A percentile compares a stretch with the other conserved stretches of the same genome.
phyloP scores from a whole-genome alignment of 2,329 filamentous ascomycete species.

The Diaporthe vexans region DNA sequence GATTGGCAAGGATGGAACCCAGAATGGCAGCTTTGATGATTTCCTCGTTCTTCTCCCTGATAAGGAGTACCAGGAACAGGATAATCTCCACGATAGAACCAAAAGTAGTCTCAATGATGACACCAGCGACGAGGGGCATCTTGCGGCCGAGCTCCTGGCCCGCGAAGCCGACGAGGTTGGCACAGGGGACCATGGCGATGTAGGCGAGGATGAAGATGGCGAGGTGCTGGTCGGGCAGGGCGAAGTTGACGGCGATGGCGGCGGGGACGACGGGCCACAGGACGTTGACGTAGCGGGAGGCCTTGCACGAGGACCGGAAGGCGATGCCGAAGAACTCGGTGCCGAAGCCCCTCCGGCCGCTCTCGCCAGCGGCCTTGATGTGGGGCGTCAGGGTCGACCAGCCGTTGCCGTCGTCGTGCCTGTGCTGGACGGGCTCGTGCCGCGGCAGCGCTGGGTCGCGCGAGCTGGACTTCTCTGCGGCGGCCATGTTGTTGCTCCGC shows the following conservation, averaged over 20 bases:
- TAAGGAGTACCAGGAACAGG: constrained; percentile 82
- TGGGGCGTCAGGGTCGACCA: constrained; percentile 44
- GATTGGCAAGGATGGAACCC: constrained; percentile 85
- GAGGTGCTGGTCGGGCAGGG: constrained; percentile 61
- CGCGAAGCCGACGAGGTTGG: constrained; percentile 82
- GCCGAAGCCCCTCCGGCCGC: constrained; percentile 75
- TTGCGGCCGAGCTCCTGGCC: constrained; percentile 81
- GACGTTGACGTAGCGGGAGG: constrained; percentile 76
- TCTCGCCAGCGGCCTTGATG: constrained; percentile 69
- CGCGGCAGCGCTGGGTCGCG: constrained; percentile 47
- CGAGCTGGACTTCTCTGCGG: constrained; percentile 42
- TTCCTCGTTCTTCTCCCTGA: constrained; percentile 63
- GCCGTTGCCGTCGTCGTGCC: constrained; percentile 41
- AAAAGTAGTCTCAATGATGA: constrained; percentile 73
- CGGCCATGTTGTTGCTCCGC: constrained; percentile 31
- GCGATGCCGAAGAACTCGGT: constrained; percentile 74
- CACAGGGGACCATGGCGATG: constrained; percentile 82
- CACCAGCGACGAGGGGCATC: constrained; percentile 79
- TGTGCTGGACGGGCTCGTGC: constrained; percentile 41
- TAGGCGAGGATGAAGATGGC: constrained; percentile 80
- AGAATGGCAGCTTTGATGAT: constrained; percentile 88
- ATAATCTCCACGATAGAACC: constrained; percentile 86
- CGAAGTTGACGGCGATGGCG: constrained; percentile 73
- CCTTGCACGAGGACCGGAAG: constrained; percentile 73
- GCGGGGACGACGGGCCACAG: constrained; percentile 83